A percentile compares a stretch with the other conserved stretches of the same genome.
These are phyloP conservation scores for Capsicum rhomboideum DNA, from an alignment of 257 asterid genomes.

Conservation along the genomic window DNA sequence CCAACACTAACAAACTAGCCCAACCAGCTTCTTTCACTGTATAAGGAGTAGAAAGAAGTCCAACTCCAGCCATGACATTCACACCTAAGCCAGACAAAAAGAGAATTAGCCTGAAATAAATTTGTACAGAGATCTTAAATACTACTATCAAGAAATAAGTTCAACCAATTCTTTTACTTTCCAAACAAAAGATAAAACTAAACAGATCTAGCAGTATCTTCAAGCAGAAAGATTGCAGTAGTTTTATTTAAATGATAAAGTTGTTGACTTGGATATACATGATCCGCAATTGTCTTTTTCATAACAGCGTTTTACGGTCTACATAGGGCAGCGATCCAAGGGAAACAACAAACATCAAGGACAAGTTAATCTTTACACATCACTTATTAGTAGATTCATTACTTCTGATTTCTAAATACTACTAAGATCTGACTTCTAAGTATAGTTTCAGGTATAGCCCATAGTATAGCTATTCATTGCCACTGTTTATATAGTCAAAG, in stretches of 20 bases:
- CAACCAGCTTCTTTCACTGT: conserved; percentile 75
- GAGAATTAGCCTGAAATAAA: neutral
- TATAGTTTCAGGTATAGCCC: neutral
- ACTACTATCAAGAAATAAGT: neutral
- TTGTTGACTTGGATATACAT: neutral
- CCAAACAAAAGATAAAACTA: neutral
- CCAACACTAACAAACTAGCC: conserved; percentile 48
- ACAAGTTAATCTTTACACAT: neutral
- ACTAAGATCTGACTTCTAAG: neutral
- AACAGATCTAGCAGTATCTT: neutral
- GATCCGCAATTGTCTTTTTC: neutral
- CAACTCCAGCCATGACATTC: conserved; percentile 87
- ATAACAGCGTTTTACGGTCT: neutral
- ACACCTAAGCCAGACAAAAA: conserved; percentile 27
- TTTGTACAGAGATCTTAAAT: neutral
- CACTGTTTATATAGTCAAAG: neutral
- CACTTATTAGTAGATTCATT: neutral
- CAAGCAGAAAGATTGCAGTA: neutral
- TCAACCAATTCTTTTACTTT: neutral
- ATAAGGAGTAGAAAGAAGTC: conserved; percentile 66
- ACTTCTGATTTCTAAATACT: neutral
- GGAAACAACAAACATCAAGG: neutral
- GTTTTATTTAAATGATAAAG: neutral
- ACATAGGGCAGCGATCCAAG: neutral
- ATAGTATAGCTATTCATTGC: neutral